Evolutionary conservation across 495 filamentous ascomycete species (phyloP), one percentile per base, ranked within the genome.

Genomic region (Neurospora sp.): DNA sequence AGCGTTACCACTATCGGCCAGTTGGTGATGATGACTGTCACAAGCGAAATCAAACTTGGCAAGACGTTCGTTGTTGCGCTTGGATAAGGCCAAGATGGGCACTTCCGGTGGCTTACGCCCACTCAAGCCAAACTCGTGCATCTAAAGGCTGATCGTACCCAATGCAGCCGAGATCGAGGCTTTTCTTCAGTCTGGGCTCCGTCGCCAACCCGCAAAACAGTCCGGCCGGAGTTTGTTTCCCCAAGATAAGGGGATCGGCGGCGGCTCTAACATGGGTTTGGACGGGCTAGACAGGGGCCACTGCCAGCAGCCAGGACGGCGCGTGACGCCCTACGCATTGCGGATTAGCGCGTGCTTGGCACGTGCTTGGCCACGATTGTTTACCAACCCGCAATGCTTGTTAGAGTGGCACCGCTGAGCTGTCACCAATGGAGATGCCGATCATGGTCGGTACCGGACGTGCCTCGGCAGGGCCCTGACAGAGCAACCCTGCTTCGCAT

Each of bases 371-470:
- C 54, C 23, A 31, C 23, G 54, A 31, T 62, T 66, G 54, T 62
- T 66, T 35, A 31, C 54, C 27, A 27, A 59, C 48, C 48, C 48
- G 48, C 48, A 27, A 11, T 14, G 27, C 11, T 37, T 14, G 54
- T 18, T 18, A 35, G 12, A 7, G 27, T 66, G 27, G 54, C 27
- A 71, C 35, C 23, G 70, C 70, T 59, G 70, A 71, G 70, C 38
- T 71, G 44, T 72, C 71, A 66, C 44, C 42, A 69, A 40, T 72
- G 59, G 42, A 48, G 71, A 6, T 35, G 71, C 37, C 46, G 46
- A 72, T 72, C 71, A 69, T 16, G 8, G 20, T 66, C 71, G 46
- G 35, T 20, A 35, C 39, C 7, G 71, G 71, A 41, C 31, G 10
- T 72, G 37, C 35, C 54, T 66, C 27, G 54, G 54, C 54, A 18